Conservation (phyloP, 202 grass and related monocot genomes). For the Setaria italica region DNA sequence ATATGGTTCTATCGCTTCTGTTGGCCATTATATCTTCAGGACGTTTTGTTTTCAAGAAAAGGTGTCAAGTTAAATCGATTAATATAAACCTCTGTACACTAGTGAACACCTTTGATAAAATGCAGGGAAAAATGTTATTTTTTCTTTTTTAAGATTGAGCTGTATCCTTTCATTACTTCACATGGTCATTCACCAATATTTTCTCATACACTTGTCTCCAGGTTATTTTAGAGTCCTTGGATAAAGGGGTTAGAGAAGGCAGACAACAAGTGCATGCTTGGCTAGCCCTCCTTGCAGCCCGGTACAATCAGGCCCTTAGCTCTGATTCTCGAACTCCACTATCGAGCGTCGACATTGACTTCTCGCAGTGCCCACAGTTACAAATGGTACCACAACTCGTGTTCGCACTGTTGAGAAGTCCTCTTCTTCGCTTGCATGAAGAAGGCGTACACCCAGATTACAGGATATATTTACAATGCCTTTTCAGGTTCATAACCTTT, state of each 20-base stretch:
- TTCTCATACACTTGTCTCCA: slow-evolving; percentile 38
- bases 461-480: slow-evolving; percentile 95
- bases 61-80: neutral
- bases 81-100: neutral
- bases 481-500: slow-evolving; percentile 78
- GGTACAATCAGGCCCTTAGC: slow-evolving; percentile 66
- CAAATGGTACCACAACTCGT: slow-evolving; percentile 84
- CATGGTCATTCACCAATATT: slow-evolving; percentile 21
- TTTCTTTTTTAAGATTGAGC: neutral
- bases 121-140: neutral
- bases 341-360: slow-evolving; percentile 76
- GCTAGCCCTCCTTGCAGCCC: slow-evolving; percentile 84
- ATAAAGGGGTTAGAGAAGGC: slow-evolving; percentile 91
- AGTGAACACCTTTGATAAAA: neutral
- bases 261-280: slow-evolving; percentile 84
- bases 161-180: slow-evolving; percentile 13
- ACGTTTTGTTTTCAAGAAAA: neutral
- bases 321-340: slow-evolving; percentile 52
- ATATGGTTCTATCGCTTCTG: neutral
- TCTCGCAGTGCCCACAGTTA: slow-evolving; percentile 81
- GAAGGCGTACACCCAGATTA: slow-evolving; percentile 98
- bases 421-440: slow-evolving; percentile 88
- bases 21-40: neutral
- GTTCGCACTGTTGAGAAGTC: slow-evolving; percentile 84
- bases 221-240: slow-evolving; percentile 88